Conservation (phyloP, 1,284 basidiomycete species). For the Apiotrichum brassicae region DNA sequence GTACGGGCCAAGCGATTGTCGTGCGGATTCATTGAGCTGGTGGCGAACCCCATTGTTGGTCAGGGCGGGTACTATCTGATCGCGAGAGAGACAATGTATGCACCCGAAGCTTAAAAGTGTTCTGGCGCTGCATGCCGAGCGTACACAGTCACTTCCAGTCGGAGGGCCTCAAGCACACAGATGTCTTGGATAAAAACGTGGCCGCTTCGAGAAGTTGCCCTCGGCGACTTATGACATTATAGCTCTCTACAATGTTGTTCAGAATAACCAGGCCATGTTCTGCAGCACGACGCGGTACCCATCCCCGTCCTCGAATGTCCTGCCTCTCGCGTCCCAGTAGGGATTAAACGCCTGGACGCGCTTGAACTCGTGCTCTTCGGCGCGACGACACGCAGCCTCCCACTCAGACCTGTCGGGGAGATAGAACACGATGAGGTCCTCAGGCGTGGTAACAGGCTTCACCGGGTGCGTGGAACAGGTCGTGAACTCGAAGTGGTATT, state of each 20-base stretch:
- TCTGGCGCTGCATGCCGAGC: no score
- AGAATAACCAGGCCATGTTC: constrained; percentile 1
- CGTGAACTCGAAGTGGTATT: constrained; percentile 13
- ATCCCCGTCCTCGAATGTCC: constrained; percentile 7
- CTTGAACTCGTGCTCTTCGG: background rate
- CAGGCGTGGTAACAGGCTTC: constrained; percentile 1
- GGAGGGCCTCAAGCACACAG: no score
- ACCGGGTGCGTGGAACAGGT: background rate
- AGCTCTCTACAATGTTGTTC: background rate
- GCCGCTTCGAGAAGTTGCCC: no score
- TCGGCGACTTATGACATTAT: no score
- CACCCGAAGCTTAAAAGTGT: no score
- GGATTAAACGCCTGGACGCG: constrained; percentile 3
- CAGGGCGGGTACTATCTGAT: no score
- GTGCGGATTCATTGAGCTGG: no score
- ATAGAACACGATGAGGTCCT: constrained; percentile 14
- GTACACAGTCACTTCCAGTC: no score
- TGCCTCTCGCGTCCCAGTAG: constrained; percentile 10
- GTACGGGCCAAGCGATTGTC: no score
- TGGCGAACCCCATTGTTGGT: no score
- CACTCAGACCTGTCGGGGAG: constrained; percentile 4
- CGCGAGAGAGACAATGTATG: no score
- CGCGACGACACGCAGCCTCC: background rate
- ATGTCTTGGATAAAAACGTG: no score
- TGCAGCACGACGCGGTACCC: constrained; percentile 13